Evolutionary conservation across 495 filamentous ascomycete genomes (phyloP).

Genomic region (Aspergillus steynii): DNA sequence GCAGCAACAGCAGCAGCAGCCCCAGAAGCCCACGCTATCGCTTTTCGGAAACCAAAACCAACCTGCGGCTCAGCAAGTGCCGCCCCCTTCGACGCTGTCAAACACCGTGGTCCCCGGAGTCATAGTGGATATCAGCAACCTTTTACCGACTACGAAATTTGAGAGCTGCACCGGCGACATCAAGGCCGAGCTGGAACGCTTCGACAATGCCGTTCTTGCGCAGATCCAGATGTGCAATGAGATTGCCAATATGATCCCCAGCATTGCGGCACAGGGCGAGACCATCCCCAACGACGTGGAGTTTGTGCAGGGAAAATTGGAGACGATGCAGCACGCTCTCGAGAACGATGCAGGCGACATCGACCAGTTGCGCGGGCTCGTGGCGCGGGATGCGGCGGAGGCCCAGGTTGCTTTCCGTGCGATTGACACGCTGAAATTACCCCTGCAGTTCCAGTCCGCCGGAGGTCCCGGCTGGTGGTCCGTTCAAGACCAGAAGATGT

Average conservation of each 20-base stretch:
- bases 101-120: slow-evolving; percentile 61
- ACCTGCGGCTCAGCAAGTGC: slow-evolving; percentile 44
- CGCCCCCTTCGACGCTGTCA: slow-evolving; percentile 45
- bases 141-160: slow-evolving; percentile 85
- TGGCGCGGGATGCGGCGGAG: slow-evolving; percentile 67
- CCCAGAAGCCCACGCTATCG: slow-evolving; percentile 41
- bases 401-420: slow-evolving; percentile 73
- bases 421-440: slow-evolving; percentile 73
- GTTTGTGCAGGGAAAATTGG: slow-evolving; percentile 69
- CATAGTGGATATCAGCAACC: slow-evolving; percentile 70
- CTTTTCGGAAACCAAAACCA: slow-evolving; percentile 37
- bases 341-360: slow-evolving; percentile 73
- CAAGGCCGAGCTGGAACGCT: slow-evolving; percentile 69
- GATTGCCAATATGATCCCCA: slow-evolving; percentile 48
- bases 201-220: slow-evolving; percentile 71
- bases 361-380: slow-evolving; percentile 60
- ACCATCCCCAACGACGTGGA: slow-evolving; percentile 73
- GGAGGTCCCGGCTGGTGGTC: slow-evolving; percentile 47
- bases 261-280: slow-evolving; percentile 62
- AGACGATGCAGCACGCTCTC: slow-evolving; percentile 70
- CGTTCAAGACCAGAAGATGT: slow-evolving; percentile 43
- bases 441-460: slow-evolving; percentile 65
- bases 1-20: slow-evolving; percentile 36
- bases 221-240: slow-evolving; percentile 62
- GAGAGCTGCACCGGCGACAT: slow-evolving; percentile 81